Evolutionary conservation across 352 stramenopile species (phyloP), one percentile per base, ranked within the genome.

Genomic region (Phytophthora quininea): DNA sequence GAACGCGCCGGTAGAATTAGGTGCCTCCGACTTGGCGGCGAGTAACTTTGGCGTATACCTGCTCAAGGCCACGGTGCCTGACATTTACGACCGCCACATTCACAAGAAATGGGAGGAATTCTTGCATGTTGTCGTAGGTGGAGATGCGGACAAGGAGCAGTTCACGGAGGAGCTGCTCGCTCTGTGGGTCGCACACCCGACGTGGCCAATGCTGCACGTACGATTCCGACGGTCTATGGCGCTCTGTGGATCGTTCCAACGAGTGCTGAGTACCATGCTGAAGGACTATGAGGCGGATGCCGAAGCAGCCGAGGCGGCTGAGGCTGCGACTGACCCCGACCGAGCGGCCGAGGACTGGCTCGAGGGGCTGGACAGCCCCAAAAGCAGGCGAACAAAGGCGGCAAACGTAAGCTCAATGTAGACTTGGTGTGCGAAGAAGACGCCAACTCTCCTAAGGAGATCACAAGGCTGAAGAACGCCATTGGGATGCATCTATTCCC

Each of bases 61-160:
- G 43, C 60, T 88, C 8, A 83, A 82, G 59, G 79, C 82, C 3
- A 88, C 80, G 0, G 82, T 90, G 29, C 72, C 78, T 0, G 84
- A 92, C 52, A 73, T 91, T 3, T 92, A 89, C 43, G 58, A 91
- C 43, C 82, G 81, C 29, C 71, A 69, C 32, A 72, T 86, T 51
- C 68, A 52, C n/a, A 92, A 92, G 59, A 69, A 88, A 61, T 92
- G 84, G 84, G 71, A 91, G 54, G 79, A 79, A 24, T 90, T 90
- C 54, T 67, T 92, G 43, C 84, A 92, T 65, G 79, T 92, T 1
- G 84, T 91, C 2, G 80, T 87, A 35, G 68, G 73, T 9, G 58
- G 61, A 11, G 71, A 86, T 37, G 58, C 78, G 12, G 80, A 89
- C 70, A 79, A 84, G 48, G 64, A 82, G 46, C 84, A 92, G 67